Conservation (phyloP, 1,284 basidiomycete species). For the Trichosporon sp. region DNA sequence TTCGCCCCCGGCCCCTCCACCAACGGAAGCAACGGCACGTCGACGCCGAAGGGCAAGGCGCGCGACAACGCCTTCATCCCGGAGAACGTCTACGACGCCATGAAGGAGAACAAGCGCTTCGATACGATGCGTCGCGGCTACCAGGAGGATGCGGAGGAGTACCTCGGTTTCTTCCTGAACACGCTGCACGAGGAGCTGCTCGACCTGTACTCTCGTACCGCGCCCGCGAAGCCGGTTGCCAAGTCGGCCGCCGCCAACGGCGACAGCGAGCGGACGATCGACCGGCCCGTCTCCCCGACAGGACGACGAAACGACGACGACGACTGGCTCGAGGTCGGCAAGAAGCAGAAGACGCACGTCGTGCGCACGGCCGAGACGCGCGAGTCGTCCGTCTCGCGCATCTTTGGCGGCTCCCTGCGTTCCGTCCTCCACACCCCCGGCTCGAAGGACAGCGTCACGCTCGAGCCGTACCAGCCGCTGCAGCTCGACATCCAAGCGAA, state of each 20-base stretch:
- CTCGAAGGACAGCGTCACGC: conserved; percentile 79
- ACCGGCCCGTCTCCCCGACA: conserved; percentile 52
- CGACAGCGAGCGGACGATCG: conserved; percentile 48
- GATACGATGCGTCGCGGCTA: conserved; percentile 91
- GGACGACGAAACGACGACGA: conserved; percentile 48
- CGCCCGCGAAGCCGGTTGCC: conserved; percentile 36
- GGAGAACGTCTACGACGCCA: conserved; percentile 88
- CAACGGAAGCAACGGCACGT: conserved; percentile 31
- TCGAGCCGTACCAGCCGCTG: conserved; percentile 90
- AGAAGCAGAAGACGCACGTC: conserved; percentile 79
- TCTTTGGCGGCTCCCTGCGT: conserved; percentile 94
- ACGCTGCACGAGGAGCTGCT: conserved; percentile 92
- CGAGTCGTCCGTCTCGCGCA: conserved; percentile 84
- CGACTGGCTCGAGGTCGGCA: conserved; percentile 89
- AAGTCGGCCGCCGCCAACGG: conserved; percentile 32
- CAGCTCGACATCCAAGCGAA: conserved; percentile 87
- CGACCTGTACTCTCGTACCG: conserved; percentile 60
- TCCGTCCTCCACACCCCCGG: conserved; percentile 80
- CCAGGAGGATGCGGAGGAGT: conserved; percentile 98
- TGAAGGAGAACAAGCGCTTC: conserved; percentile 92
- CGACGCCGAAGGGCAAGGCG: conserved; percentile 39
- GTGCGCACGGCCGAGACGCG: conserved; percentile 76
- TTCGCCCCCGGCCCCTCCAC: conserved; percentile 58
- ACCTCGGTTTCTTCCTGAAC: conserved; percentile 95
- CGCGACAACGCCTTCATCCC: conserved; percentile 74